Evolutionary conservation across 1,284 basidiomycete species (phyloP).

Genomic region (Porodaedalea pini): DNA sequence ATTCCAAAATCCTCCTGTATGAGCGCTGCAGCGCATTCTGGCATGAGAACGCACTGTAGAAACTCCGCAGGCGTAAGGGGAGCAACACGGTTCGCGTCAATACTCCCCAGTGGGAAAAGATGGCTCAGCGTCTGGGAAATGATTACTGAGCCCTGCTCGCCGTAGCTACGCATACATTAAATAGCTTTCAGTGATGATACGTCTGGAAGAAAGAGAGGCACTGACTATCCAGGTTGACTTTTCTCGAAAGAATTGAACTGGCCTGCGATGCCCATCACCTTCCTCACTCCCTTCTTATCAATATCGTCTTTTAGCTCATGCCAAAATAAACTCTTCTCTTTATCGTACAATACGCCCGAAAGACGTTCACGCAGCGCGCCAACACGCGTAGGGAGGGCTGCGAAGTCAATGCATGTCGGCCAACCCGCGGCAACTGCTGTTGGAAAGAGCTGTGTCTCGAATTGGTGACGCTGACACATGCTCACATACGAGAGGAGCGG

Average conservation of each 20-base stretch:
- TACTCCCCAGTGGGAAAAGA: constrained; percentile 61
- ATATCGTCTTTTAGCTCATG: constrained; percentile 57
- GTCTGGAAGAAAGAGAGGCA: constrained; percentile 20
- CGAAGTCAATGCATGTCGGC: constrained; percentile 70
- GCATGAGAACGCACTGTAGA: constrained; percentile 67
- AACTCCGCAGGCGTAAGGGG: constrained; percentile 71
- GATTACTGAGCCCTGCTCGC: constrained; percentile 73
- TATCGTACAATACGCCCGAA: constrained; percentile 49
- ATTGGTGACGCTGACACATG: constrained; percentile 72
- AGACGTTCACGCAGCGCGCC: constrained; percentile 43
- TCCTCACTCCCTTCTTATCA: constrained; percentile 56
- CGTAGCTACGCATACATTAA: constrained; percentile 50
- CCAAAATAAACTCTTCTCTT: constrained; percentile 61
- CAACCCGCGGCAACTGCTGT: constrained; percentile 65
- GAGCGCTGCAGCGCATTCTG: constrained; percentile 68
- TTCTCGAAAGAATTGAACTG: constrained; percentile 75
- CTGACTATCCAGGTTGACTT: constrained; percentile 80
- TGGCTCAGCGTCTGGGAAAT: constrained; percentile 72
- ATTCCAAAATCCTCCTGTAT: constrained; percentile 65
- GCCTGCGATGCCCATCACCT: constrained; percentile 60
- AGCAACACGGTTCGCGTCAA: constrained; percentile 47
- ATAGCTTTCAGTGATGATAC: constrained; percentile 6
- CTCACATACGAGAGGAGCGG: constrained; percentile 56
- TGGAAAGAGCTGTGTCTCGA: constrained; percentile 67
- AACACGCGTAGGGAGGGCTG: constrained; percentile 49